phyloP scores from a whole-genome alignment of 2,329 filamentous ascomycete species.

The Pseudohalonectria lignicola region DNA sequence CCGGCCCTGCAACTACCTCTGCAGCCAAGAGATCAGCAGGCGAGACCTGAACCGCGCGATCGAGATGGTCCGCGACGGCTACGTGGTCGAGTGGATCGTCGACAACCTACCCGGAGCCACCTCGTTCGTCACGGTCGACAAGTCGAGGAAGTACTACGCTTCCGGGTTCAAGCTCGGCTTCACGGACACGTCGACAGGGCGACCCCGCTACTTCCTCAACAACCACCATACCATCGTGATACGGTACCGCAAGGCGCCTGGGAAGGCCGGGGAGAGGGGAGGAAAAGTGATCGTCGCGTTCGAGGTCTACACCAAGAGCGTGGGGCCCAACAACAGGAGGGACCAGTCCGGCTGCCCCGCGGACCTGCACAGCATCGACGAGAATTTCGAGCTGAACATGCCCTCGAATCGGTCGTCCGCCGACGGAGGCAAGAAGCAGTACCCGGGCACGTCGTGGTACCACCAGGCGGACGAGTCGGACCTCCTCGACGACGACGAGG shows the following conservation, averaged over 20 bases:
- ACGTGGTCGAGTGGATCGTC: constrained; percentile 88
- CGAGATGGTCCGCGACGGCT: constrained; percentile 65
- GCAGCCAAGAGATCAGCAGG: constrained; percentile 54
- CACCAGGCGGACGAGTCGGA: constrained; percentile 39
- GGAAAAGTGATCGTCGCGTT: constrained; percentile 80
- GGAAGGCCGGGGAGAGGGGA: constrained; percentile 55
- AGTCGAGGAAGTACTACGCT: constrained; percentile 77
- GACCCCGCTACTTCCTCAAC: constrained; percentile 63
- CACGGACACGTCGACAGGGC: constrained; percentile 50
- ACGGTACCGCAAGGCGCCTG: constrained; percentile 62
- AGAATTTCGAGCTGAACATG: constrained; percentile 59
- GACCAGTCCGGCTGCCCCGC: constrained; percentile 55
- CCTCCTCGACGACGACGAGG: constrained; percentile 50
- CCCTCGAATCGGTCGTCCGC: constrained; percentile 48
- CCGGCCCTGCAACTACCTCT: constrained; percentile 61
- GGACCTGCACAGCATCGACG: constrained; percentile 50
- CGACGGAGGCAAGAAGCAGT: constrained; percentile 27
- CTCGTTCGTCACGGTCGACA: constrained; percentile 78
- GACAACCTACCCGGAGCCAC: constrained; percentile 81
- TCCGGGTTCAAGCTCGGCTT: constrained; percentile 84
- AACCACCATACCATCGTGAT: constrained; percentile 84
- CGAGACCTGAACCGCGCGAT: constrained; percentile 56
- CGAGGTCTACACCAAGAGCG: constrained; percentile 81
- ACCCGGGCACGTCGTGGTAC: constrained; percentile 45
- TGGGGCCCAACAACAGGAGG: constrained; percentile 49